A percentile compares a stretch with the other conserved stretches of the same genome.
Evolutionary conservation across 1,139 yeast genomes (phyloP).

Genomic region (Blastobotrys arbuscula): DNA sequence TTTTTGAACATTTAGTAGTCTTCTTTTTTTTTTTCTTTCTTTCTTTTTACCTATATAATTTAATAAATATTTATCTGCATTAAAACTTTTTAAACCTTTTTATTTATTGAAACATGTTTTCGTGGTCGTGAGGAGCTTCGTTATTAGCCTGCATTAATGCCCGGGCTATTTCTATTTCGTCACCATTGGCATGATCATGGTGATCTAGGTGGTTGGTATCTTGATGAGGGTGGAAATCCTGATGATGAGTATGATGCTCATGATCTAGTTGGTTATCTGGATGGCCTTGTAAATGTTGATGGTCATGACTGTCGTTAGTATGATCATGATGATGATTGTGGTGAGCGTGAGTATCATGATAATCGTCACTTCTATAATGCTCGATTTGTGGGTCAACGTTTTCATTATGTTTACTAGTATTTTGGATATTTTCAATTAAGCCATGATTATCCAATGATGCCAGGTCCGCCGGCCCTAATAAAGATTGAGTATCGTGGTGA

Average conservation of each 20-base stretch:
- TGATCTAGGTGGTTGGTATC: conserved; percentile 31
- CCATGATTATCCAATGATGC: neutral
- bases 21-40: neutral
- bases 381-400: neutral
- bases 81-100: neutral
- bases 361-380: neutral
- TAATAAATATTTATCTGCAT: neutral
- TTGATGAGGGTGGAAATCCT: conserved; percentile 20
- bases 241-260: conserved; percentile 22
- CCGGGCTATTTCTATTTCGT: conserved; percentile 60
- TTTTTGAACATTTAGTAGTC: neutral
- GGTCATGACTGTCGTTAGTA: neutral
- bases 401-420: neutral
- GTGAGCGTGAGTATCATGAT: conserved; percentile 7
- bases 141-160: conserved; percentile 61
- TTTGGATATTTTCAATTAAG: neutral
- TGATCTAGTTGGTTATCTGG: conserved; percentile 35
- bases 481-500: neutral
- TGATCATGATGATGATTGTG: conserved; percentile 12
- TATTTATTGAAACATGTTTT: neutral
- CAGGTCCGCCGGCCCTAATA: neutral
- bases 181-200: conserved; percentile 20
- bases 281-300: neutral
- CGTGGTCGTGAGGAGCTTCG: conserved; percentile 18
- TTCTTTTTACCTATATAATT: neutral